Percentiles rank a stretch among this genome's conserved stretches.
Conservation (phyloP, 2,329 filamentous ascomycete genomes). For the Rhexocercosporidium sp. region DNA sequence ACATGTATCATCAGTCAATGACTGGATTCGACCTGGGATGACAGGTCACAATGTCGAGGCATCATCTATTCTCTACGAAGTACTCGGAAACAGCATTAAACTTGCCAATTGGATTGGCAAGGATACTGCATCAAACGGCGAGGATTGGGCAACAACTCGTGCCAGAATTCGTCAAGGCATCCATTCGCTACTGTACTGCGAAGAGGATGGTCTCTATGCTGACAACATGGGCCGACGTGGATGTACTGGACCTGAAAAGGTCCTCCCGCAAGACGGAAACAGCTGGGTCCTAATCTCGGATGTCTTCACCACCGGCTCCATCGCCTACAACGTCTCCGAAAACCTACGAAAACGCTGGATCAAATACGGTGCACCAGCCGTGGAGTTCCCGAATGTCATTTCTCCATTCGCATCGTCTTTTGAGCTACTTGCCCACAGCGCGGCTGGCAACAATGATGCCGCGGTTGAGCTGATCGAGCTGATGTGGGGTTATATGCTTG, state of each 20-base stretch:
- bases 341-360: constrained; percentile 34
- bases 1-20: constrained; percentile 33
- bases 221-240: constrained; percentile 52
- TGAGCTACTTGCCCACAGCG: constrained; percentile 51
- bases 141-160: constrained; percentile 29
- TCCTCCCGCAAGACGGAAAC: constrained; percentile 66
- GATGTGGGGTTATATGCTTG: constrained; percentile 61
- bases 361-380: constrained; percentile 56
- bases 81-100: constrained; percentile 48
- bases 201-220: constrained; percentile 50
- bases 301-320: constrained; percentile 36
- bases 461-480: constrained; percentile 51
- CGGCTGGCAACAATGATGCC: constrained; percentile 46
- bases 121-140: constrained; percentile 24
- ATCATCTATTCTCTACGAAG: constrained; percentile 38
- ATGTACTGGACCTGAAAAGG: constrained; percentile 55
- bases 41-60: constrained; percentile 41
- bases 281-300: constrained; percentile 52
- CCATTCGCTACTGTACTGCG: constrained; percentile 42
- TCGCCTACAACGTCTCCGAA: constrained; percentile 29
- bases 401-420: constrained; percentile 55
- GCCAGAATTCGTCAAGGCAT: constrained; percentile 29
- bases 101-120: constrained; percentile 47
- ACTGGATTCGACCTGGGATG: constrained; percentile 42
- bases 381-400: constrained; percentile 52